Conservation (phyloP, 331 rosid genomes). For the Quercus lobata region DNA sequence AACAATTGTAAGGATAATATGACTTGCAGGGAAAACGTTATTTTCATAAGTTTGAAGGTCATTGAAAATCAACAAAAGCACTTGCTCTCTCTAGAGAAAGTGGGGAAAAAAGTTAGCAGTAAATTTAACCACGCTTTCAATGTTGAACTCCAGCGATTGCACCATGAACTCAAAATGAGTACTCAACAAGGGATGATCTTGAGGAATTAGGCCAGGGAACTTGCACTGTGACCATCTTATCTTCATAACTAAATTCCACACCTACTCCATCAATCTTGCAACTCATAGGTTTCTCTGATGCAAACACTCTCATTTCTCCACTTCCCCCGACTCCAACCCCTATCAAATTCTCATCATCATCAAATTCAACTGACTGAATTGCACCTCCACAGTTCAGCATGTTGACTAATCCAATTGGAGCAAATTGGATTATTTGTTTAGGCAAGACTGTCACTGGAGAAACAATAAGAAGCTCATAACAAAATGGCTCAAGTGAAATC, state of each 20-base stretch:
- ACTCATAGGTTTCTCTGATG: conserved; percentile 50
- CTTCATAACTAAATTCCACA: conserved; percentile 41
- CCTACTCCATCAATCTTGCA: conserved; percentile 44
- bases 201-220: conserved; percentile 49
- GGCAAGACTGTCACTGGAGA: conserved; percentile 39
- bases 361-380: conserved; percentile 33
- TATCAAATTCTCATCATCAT: conserved; percentile 27
- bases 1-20: too few relatives aligned
- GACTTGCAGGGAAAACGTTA: not conserved
- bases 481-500: conserved; percentile 44
- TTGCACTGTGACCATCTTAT: conserved; percentile 35
- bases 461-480: conserved; percentile 4
- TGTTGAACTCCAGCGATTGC: not conserved
- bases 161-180: conserved; percentile 34
- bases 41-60: not conserved
- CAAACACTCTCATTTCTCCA: conserved; percentile 56
- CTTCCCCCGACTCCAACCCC: conserved; percentile 39
- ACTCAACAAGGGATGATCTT: conserved; percentile 37
- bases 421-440: conserved; percentile 34
- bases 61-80: not conserved
- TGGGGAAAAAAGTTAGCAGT: not conserved
- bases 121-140: not conserved
- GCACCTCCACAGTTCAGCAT: conserved; percentile 72
- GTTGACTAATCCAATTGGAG: conserved; percentile 62
- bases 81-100: not conserved